Conservation (phyloP, 1,284 basidiomycete species). For the Ustilago nuda region DNA sequence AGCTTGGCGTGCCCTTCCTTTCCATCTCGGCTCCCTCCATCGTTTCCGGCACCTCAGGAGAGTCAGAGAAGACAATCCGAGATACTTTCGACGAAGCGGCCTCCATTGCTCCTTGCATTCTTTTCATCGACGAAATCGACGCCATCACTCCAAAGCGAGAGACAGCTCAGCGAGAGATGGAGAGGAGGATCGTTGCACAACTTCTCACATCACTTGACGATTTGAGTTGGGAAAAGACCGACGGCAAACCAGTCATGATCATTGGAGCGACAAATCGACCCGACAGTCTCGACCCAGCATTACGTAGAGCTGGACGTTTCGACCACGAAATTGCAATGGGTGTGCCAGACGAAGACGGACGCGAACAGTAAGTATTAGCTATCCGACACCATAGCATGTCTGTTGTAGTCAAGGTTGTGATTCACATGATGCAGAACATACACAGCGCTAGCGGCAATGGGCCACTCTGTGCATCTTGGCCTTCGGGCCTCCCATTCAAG, state of each 20-base stretch:
- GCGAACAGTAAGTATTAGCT: constrained; percentile 78
- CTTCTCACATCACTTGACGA: constrained; percentile 96
- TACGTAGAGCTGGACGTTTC: constrained; percentile 91
- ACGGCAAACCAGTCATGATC: constrained; percentile 80
- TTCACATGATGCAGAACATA: constrained; percentile 51
- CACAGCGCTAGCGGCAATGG: constrained; percentile 55
- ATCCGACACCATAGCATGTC: not conserved
- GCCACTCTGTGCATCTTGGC: constrained; percentile 48
- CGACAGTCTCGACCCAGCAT: constrained; percentile 90
- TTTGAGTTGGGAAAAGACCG: constrained; percentile 84
- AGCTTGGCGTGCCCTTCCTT: constrained; percentile 85
- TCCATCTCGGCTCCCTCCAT: constrained; percentile 92
- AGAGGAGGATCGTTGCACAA: constrained; percentile 94
- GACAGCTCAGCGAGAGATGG: constrained; percentile 92
- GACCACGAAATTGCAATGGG: constrained; percentile 98
- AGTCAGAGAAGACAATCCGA: constrained; percentile 92
- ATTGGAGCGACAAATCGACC: constrained; percentile 97
- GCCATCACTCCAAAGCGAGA: constrained; percentile 97
- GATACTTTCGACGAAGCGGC: constrained; percentile 84
- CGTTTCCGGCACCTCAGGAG: constrained; percentile 96
- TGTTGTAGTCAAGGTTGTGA: constrained; percentile 13
- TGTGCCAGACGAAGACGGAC: constrained; percentile 83
- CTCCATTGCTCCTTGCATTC: constrained; percentile 64
- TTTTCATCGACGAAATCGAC: constrained; percentile 86
- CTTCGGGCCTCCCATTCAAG: constrained; percentile 60